Evolutionary conservation across 164 flowering plant species (phyloP).

Genomic region (Piper longum): DNA sequence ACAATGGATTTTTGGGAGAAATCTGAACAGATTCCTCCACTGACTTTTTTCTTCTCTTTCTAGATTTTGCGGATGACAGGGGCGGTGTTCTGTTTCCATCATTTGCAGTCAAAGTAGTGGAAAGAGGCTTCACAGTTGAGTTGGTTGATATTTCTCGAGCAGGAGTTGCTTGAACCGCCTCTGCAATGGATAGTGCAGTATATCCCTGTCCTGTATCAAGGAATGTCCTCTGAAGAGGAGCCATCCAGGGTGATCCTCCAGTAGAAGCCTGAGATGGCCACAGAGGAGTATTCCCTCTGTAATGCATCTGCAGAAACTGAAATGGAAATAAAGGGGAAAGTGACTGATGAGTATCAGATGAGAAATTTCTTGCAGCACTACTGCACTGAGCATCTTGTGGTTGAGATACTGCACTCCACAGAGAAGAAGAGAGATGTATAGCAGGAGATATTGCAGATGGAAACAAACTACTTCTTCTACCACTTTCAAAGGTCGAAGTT

Average conservation of each 20-base stretch:
- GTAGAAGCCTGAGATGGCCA: conserved; percentile 60
- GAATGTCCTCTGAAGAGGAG: conserved; percentile 44
- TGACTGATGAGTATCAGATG: conserved; percentile 42
- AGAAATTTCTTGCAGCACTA: conserved; percentile 26
- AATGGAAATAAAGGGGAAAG: conserved; percentile 51
- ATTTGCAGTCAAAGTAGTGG: conserved; percentile 19
- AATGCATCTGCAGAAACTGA: conserved; percentile 48
- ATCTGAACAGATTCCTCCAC: conserved; percentile 27
- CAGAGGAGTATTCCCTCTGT: conserved; percentile 33
- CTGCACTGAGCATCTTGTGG: conserved; percentile 33
- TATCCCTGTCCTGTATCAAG: conserved; percentile 28
- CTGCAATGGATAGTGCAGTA: conserved; percentile 38
- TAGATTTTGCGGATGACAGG: conserved; percentile 30
- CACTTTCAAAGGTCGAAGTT: conserved; percentile 28
- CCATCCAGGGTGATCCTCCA: conserved; percentile 44
- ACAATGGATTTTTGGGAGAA: conserved; percentile 15
- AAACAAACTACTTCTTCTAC: conserved; percentile 32
- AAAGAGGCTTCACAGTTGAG: conserved; percentile 23
- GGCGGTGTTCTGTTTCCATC: conserved; percentile 22
- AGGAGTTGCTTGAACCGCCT: conserved; percentile 45
- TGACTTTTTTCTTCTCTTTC: conserved; percentile 52
- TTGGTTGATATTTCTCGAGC: conserved; percentile 35
- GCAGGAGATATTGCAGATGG: conserved; percentile 28
- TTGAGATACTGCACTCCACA: conserved; percentile 34
- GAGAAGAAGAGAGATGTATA: conserved; percentile 64